Evolutionary conservation across 2,329 filamentous ascomycete genomes (phyloP).

Genomic region (Aaosphaeria pasadenensis): DNA sequence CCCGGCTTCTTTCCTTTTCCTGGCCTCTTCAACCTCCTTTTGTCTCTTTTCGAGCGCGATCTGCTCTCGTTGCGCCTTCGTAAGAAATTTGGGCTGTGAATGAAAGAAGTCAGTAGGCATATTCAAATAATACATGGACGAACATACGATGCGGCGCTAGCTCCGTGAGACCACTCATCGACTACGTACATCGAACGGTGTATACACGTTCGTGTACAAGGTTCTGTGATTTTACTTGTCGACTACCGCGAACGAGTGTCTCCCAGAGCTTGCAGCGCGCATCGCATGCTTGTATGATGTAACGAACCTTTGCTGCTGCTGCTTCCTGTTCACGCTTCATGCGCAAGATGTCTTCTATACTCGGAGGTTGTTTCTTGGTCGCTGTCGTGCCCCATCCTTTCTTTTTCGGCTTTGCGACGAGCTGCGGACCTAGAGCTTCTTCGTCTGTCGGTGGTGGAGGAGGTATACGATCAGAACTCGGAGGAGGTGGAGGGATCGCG

Average conservation of each 20-base stretch:
- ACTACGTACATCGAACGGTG: too few relatives aligned
- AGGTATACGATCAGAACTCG: constrained; percentile 19
- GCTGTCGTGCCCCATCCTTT: constrained; percentile 52
- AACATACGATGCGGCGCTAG: not conserved
- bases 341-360: constrained; percentile 79
- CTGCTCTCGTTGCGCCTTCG: constrained; percentile 77
- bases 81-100: constrained; percentile 72
- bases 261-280: too few relatives aligned
- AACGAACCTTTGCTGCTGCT: constrained; percentile 68
- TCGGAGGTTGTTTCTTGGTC: constrained; percentile 57
- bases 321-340: constrained; percentile 85
- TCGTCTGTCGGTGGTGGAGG: constrained; percentile 21
- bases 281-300: not conserved
- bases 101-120: not conserved
- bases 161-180: too few relatives aligned
- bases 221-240: too few relatives aligned
- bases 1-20: constrained; percentile 48
- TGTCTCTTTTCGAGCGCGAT: constrained; percentile 74
- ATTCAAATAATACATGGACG: constrained; percentile 10
- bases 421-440: constrained; percentile 18
- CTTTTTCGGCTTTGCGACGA: constrained; percentile 46
- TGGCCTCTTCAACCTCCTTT: constrained; percentile 65
- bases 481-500: constrained; percentile 36
- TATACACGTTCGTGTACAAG: too few relatives aligned
- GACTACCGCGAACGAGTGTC: too few relatives aligned